These are phyloP conservation scores for Hemileccinum impolitum DNA, from an alignment of 768 basidiomycete genomes.

Conservation along the genomic window DNA sequence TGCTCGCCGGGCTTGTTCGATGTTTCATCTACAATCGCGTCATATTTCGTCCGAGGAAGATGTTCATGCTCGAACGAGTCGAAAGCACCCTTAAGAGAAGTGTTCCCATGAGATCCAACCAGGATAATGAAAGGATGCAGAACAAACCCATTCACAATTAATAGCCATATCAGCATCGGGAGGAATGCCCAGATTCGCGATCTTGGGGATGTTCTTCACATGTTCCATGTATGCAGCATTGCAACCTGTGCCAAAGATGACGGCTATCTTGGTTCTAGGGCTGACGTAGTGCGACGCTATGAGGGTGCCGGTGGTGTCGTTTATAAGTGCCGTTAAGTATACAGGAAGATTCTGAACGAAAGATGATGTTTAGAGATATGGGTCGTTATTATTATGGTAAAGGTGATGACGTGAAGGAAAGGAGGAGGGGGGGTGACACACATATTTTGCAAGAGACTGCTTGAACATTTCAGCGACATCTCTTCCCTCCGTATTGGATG, in stretches of 20 bases:
- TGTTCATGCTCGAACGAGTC: slow-evolving; percentile 95
- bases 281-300: slow-evolving; percentile 97
- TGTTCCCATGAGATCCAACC: not conserved
- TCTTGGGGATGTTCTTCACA: slow-evolving; percentile 81
- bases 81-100: slow-evolving; percentile 74
- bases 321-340: slow-evolving; percentile 82
- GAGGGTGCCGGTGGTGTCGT: slow-evolving; percentile 97
- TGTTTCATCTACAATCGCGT: slow-evolving; percentile 83
- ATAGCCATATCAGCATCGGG: slow-evolving; percentile 78
- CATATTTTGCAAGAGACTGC: slow-evolving; percentile 71
- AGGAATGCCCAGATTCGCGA: slow-evolving; percentile 69
- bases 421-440: slow-evolving; percentile 35
- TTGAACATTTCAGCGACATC: slow-evolving; percentile 95
- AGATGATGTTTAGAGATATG: not conserved
- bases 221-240: slow-evolving; percentile 99
- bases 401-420: not conserved
- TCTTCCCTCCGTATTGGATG: slow-evolving; percentile 83
- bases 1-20: slow-evolving; percentile 98
- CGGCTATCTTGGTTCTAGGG: slow-evolving; percentile 85
- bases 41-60: slow-evolving; percentile 93
- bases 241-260: slow-evolving; percentile 97
- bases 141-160: slow-evolving; percentile 91
- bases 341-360: slow-evolving; percentile 71
- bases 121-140: not conserved
- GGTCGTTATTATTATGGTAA: not conserved